These are phyloP conservation scores for Amanita exitialis DNA, from an alignment of 768 basidiomycete species.

Conservation along the genomic window DNA sequence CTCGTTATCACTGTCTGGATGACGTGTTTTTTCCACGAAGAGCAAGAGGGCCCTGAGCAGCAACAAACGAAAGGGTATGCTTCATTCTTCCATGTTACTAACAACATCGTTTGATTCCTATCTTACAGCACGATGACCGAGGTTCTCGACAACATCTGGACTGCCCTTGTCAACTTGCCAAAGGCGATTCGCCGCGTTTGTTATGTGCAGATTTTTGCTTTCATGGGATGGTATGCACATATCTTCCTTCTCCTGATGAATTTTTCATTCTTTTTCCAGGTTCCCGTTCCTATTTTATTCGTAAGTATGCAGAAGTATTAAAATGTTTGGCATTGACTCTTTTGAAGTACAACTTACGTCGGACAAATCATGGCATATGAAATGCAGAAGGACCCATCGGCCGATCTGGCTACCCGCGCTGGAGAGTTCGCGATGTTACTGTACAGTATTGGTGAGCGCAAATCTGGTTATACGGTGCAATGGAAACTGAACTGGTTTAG, in stretches of 20 bases:
- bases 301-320: slow-evolving; percentile 28
- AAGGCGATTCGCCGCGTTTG: slow-evolving; percentile 83
- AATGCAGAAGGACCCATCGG: slow-evolving; percentile 60
- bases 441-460: slow-evolving; percentile 71
- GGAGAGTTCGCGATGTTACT: slow-evolving; percentile 87
- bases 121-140: slow-evolving; percentile 50
- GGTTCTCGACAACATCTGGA: slow-evolving; percentile 69
- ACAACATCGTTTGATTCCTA: slow-evolving; percentile 4
- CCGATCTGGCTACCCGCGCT: slow-evolving; percentile 73
- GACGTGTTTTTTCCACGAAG: slow-evolving; percentile 81
- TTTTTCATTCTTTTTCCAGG: slow-evolving; percentile 28
- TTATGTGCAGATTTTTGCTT: slow-evolving; percentile 89
- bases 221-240: slow-evolving; percentile 79
- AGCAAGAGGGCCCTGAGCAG: slow-evolving; percentile 49
- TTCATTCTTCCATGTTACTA: not conserved
- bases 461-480: not conserved
- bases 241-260: not conserved
- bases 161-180: slow-evolving; percentile 66
- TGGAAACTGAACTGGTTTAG: slow-evolving; percentile 26
- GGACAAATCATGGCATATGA: slow-evolving; percentile 91
- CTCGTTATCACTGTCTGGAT: slow-evolving; percentile 77
- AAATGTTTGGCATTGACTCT: not conserved
- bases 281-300: slow-evolving; percentile 95
- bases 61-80: slow-evolving; percentile 30
- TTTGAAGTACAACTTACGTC: slow-evolving; percentile 75